Percentiles rank a stretch among this genome's conserved stretches.
Conservation (phyloP, 1,284 basidiomycete genomes). For the Erythrobasidium hasegawianum region DNA sequence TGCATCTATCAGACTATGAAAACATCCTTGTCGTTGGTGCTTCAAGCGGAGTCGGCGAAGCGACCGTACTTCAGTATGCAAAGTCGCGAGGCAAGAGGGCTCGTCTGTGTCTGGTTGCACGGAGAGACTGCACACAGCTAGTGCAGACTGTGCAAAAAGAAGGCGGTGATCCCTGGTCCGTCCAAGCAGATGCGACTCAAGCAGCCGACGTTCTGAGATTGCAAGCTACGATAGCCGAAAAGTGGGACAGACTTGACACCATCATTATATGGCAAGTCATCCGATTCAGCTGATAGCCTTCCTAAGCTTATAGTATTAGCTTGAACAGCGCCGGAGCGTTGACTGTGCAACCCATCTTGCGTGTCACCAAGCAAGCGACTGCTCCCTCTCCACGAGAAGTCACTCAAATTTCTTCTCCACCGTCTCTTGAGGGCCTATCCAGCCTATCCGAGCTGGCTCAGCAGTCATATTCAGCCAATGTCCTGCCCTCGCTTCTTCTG, state of each 20-base stretch:
- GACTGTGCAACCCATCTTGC: conserved; percentile 6
- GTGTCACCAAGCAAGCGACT: not conserved
- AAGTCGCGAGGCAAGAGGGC: not conserved
- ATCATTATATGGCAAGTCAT: conserved; percentile 23
- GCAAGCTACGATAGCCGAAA: not conserved
- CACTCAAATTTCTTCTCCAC: not conserved
- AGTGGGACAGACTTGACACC: conserved; percentile 19
- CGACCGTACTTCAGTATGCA: conserved; percentile 6
- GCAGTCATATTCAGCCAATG: conserved; percentile 20
- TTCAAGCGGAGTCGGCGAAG: conserved; percentile 27
- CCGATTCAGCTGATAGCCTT: too few relatives aligned
- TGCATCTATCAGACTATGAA: conserved; percentile 2
- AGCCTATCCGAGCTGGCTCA: not conserved
- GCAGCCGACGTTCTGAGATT: not conserved
- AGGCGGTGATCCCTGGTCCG: not conserved
- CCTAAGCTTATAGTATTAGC: too few relatives aligned
- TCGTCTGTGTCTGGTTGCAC: conserved; percentile 6
- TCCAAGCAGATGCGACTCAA: conserved; percentile 9
- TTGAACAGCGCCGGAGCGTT: conserved; percentile 14
- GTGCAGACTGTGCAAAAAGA: too few relatives aligned
- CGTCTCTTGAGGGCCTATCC: not conserved
- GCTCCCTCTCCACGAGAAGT: not conserved
- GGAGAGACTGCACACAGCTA: not conserved
- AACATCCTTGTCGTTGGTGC: conserved; percentile 27
- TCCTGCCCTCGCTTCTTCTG: conserved; percentile 10